These are phyloP conservation scores for Mycena maculata DNA, from an alignment of 768 basidiomycete species.

Conservation along the genomic window DNA sequence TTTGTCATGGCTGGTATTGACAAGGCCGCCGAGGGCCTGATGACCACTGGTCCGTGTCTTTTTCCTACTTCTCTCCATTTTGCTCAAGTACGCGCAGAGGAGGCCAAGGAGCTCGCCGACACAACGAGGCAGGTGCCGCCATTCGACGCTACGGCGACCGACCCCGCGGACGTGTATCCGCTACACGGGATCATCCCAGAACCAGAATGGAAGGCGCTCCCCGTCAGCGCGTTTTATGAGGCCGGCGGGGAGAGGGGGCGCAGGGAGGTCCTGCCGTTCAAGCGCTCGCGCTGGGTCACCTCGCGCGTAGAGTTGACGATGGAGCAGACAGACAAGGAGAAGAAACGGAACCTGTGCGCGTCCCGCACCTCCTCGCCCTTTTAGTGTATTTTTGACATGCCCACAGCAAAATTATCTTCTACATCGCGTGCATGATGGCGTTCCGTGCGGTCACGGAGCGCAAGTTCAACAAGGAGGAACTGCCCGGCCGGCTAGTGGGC, in stretches of 20 bases:
- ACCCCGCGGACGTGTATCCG: conserved; percentile 80
- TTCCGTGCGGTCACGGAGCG: conserved; percentile 63
- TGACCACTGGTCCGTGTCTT: conserved; percentile 69
- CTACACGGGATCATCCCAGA: conserved; percentile 83
- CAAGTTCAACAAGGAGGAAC: conserved; percentile 59
- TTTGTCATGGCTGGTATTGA: conserved; percentile 89
- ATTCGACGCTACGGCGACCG: conserved; percentile 72
- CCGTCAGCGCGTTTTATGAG: conserved; percentile 64
- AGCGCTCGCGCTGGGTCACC: conserved; percentile 77
- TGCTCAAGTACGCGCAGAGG: conserved; percentile 56
- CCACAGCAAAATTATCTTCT: conserved; percentile 78
- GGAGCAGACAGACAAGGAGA: conserved; percentile 62
- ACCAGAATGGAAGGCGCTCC: conserved; percentile 81
- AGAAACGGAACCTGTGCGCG: conserved; percentile 70
- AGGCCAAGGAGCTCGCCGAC: conserved; percentile 73
- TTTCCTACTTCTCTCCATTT: conserved; percentile 6
- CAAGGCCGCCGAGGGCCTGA: conserved; percentile 73
- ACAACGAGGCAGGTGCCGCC: conserved; percentile 80
- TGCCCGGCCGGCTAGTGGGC: conserved; percentile 66
- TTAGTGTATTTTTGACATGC: neutral
- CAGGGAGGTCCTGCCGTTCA: conserved; percentile 68
- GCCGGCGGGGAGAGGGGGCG: conserved; percentile 62
- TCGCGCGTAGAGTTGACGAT: conserved; percentile 62
- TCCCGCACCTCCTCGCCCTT: conserved; percentile 25
- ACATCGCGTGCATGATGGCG: conserved; percentile 84